Evolutionary conservation across 2,329 filamentous ascomycete genomes (phyloP).

Genomic region (Colletotrichum echinochloae): DNA sequence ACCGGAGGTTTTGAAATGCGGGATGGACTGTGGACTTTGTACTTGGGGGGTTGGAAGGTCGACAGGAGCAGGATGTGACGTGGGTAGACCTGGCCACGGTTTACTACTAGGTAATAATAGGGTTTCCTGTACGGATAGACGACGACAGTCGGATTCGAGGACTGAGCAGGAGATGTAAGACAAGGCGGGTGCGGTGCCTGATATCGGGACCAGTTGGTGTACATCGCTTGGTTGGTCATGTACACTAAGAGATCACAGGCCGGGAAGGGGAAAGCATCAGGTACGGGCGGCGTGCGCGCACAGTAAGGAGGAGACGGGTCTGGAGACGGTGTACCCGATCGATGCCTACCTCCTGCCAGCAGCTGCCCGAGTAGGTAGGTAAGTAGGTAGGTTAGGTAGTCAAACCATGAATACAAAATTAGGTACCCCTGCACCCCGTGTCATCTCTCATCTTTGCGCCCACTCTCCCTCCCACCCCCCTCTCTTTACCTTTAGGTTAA

Average conservation of each 20-base stretch:
- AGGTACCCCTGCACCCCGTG: background rate
- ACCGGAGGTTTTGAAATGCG: conserved; percentile 28
- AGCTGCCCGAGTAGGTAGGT: too few relatives aligned
- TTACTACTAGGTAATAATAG: background rate
- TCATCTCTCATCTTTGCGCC: background rate
- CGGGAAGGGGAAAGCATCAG: conserved; percentile 36
- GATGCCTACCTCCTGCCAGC: background rate
- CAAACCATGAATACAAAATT: too few relatives aligned
- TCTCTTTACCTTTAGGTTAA: conserved; percentile 5
- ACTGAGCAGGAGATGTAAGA: conserved; percentile 18
- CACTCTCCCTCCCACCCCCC: background rate
- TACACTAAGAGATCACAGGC: conserved; percentile 28
- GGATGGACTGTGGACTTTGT: conserved; percentile 38
- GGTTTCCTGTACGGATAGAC: too few relatives aligned
- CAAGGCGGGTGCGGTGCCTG: conserved; percentile 27
- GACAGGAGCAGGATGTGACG: background rate
- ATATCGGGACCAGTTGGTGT: conserved; percentile 32
- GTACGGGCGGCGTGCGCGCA: conserved; percentile 25
- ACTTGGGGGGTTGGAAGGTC: background rate
- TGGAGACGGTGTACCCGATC: conserved; percentile 36
- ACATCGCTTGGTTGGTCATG: conserved; percentile 16
- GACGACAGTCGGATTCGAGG: background rate
- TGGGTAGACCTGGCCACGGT: conserved; percentile 9
- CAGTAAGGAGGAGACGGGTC: conserved; percentile 14
- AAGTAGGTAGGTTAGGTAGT: too few relatives aligned